Conservation (phyloP, 2,329 filamentous ascomycete genomes). For the Paecilomyces niveus region DNA sequence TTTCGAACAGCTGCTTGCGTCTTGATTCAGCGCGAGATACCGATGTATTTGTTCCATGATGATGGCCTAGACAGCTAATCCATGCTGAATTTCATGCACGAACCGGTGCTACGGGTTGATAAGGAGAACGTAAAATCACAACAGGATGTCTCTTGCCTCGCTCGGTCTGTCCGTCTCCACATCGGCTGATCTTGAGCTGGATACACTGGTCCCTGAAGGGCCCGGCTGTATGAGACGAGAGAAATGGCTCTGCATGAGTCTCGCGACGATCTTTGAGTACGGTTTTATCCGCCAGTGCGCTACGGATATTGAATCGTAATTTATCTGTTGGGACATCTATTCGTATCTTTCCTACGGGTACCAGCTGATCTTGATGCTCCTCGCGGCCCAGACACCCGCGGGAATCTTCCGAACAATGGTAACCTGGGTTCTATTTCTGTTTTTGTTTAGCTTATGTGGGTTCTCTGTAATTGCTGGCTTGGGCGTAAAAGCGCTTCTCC, state of each 20-base stretch:
- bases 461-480: not conserved
- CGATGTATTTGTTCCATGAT: not conserved
- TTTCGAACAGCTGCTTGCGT: not conserved
- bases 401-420: not conserved
- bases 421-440: not conserved
- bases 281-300: constrained; percentile 28
- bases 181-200: constrained; percentile 35
- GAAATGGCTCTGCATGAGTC: constrained; percentile 16
- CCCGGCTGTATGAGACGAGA: constrained; percentile 41
- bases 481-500: not conserved
- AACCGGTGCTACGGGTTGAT: not conserved
- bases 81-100: not conserved
- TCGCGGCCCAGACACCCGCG: not conserved
- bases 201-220: constrained; percentile 20
- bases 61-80: not conserved
- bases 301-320: constrained; percentile 36
- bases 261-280: constrained; percentile 47
- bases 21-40: not conserved
- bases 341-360: not conserved
- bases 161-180: constrained; percentile 35
- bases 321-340: constrained; percentile 38
- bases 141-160: constrained; percentile 43
- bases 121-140: not conserved
- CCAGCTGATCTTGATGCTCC: not conserved
- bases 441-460: not conserved